Evolutionary conservation across 345 rosid genomes (phyloP), one percentile per base, ranked within the genome.

Genomic region (Mangifera indica): DNA sequence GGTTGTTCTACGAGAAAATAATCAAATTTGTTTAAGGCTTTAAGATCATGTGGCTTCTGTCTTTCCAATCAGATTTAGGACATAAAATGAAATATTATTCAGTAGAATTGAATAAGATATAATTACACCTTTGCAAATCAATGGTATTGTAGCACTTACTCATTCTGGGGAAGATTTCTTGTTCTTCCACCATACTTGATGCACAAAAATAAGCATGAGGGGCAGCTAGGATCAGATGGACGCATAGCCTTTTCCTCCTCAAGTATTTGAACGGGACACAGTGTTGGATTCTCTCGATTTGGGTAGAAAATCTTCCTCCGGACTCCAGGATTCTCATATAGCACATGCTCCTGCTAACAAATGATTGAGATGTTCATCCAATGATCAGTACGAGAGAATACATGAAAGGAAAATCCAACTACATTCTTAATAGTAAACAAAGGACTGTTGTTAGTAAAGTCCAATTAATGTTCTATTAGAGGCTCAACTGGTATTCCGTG

Each of bases 141-240:
- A 21, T 24, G 25, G 13, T 34, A 20, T 6, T 68, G 21, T 8
- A 10, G 17, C 10, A 70, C 82, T 80, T 72, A 87, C 91, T 87
- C 87, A 59, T 85, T 87, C 71, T 87, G 88, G 21, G 91, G 91
- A 65, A 83, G 84, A 70, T 87, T 87, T 79, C 91, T 80, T 5
- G 91, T 83, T 60, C 84, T 85, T 60, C 91, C 91, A 54, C 91
- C 91, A 45, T 87, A 87, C 77, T 87, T 87, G 10, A 87, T 85
- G 80, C 91, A 85, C 65, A 87, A 78, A 78, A 87, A 87, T 24
- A 87, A 66, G 75, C 78, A 78, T 26, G 88, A 85, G 2, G 91
- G 91, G 73, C 86, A 87, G 77, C 80, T 69, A 49, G 81, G 67
- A 79, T 83, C 87, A 4, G 81, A 73, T 15, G 87, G 86, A 15